These are phyloP conservation scores for Priceomyces medius DNA, from an alignment of 805 yeast genomes.

Conservation along the genomic window DNA sequence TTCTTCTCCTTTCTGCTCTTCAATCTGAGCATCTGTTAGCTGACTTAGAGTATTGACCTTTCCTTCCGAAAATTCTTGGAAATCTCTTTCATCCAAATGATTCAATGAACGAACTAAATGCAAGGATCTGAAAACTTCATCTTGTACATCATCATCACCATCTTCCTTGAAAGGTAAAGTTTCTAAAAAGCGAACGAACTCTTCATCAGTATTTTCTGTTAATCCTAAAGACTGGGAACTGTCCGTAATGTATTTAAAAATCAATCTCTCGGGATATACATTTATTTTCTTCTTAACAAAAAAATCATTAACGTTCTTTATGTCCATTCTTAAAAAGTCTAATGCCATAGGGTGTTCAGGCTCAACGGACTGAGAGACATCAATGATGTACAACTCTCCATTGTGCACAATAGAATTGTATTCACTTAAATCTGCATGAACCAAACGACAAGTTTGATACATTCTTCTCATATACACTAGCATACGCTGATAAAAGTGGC, in stretches of 20 bases:
- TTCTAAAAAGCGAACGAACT: slow-evolving; percentile 42
- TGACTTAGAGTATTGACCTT: slow-evolving; percentile 75
- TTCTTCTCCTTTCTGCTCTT: slow-evolving; percentile 21
- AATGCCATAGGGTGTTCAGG: slow-evolving; percentile 97
- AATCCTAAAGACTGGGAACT: slow-evolving; percentile 37
- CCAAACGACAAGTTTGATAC: slow-evolving; percentile 84
- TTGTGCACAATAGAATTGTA: slow-evolving; percentile 88
- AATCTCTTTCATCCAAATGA: slow-evolving; percentile 87
- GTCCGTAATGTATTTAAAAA: slow-evolving; percentile 75
- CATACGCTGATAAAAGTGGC: slow-evolving; percentile 71
- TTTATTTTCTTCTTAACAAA: slow-evolving; percentile 70
- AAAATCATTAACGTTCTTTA: slow-evolving; percentile 89
- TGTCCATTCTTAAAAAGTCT: slow-evolving; percentile 95
- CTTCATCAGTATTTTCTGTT: slow-evolving; percentile 40
- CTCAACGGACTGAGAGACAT: slow-evolving; percentile 96
- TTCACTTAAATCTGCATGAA: slow-evolving; percentile 96
- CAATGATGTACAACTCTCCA: slow-evolving; percentile 78
- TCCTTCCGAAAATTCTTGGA: slow-evolving; percentile 73
- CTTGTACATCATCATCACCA: slow-evolving; percentile 56
- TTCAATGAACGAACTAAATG: slow-evolving; percentile 78
- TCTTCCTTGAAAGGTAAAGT: slow-evolving; percentile 58
- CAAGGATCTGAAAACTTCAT: slow-evolving; percentile 81
- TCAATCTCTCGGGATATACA: slow-evolving; percentile 75
- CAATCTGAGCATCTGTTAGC: slow-evolving; percentile 41
- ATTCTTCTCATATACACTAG: slow-evolving; percentile 80